Percentiles rank a stretch among this genome's conserved stretches.
These are phyloP conservation scores for Capsicum chinense DNA, from an alignment of 257 asterid species.

Conservation along the genomic window DNA sequence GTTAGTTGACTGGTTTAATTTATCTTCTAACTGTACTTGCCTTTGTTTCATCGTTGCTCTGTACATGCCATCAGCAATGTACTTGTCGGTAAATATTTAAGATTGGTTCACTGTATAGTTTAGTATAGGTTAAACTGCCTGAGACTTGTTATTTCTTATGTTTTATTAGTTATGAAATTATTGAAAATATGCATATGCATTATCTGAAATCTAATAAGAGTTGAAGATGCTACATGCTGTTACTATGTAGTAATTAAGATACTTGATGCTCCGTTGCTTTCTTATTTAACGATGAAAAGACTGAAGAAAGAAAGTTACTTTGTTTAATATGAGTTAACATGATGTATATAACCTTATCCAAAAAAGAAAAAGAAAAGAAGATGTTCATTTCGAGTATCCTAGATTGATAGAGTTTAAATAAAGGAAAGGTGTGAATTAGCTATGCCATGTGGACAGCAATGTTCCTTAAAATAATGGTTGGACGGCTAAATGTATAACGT, in stretches of 20 bases:
- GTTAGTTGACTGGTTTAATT: slow-evolving; percentile 32
- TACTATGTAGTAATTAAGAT: neutral
- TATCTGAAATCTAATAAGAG: neutral
- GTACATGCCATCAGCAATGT: neutral
- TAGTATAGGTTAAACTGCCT: neutral
- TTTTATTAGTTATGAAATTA: neutral
- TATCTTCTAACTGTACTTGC: neutral
- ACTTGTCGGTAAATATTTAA: neutral
- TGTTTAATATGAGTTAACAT: neutral
- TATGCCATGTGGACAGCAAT: too few species aligned
- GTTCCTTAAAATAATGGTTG: too few species aligned
- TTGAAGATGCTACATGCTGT: neutral
- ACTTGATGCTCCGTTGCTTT: neutral
- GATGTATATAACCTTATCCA: neutral
- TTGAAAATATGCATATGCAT: neutral
- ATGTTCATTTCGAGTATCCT: neutral
- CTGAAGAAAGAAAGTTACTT: neutral
- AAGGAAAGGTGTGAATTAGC: too few species aligned
- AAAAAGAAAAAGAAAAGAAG: neutral
- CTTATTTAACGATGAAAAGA: neutral
- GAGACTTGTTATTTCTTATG: neutral
- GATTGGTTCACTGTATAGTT: neutral
- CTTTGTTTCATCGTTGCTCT: neutral
- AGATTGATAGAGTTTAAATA: neutral
- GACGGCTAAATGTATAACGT: too few species aligned